Percentiles rank a stretch among this genome's conserved stretches.
Conservation (phyloP, 2,329 filamentous ascomycete genomes). For the Diplodia seriata region DNA sequence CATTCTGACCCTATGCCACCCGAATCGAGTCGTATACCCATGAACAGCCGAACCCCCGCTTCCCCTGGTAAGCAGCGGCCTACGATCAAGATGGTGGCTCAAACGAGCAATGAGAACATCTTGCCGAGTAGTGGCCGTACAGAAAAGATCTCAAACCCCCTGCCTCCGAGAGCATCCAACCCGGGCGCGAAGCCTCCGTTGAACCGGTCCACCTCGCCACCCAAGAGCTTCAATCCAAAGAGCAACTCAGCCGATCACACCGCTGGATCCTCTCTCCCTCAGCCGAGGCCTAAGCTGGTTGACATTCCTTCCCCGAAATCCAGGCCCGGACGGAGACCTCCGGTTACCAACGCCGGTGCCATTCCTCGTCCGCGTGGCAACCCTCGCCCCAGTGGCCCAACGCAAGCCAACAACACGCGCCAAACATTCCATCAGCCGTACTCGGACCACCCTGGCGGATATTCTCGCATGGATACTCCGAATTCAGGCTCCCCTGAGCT, state of each 20-base stretch:
- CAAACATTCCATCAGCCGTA: background rate
- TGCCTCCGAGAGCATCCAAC: background rate
- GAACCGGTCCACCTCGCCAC: background rate
- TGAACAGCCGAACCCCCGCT: background rate
- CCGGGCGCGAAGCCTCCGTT: background rate
- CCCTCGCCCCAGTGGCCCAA: background rate
- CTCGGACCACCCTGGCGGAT: slow-evolving; percentile 10
- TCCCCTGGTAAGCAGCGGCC: slow-evolving; percentile 7
- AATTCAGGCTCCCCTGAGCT: background rate
- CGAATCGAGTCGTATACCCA: background rate
- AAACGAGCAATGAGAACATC: slow-evolving; percentile 34
- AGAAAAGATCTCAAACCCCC: background rate
- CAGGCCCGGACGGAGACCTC: slow-evolving; percentile 9
- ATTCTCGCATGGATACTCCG: slow-evolving; percentile 4
- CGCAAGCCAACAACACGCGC: background rate
- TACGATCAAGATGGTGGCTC: slow-evolving; percentile 33
- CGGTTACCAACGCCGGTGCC: slow-evolving; percentile 9
- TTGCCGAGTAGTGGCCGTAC: background rate
- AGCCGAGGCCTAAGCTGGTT: slow-evolving; percentile 13
- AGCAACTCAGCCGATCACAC: background rate
- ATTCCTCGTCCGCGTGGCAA: slow-evolving; percentile 17
- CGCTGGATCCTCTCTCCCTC: background rate
- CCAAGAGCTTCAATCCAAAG: background rate
- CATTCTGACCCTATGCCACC: background rate
- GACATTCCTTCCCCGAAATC: slow-evolving; percentile 20